Conservation (phyloP, 2,329 filamentous ascomycete genomes). For the Daldinia sp. region DNA sequence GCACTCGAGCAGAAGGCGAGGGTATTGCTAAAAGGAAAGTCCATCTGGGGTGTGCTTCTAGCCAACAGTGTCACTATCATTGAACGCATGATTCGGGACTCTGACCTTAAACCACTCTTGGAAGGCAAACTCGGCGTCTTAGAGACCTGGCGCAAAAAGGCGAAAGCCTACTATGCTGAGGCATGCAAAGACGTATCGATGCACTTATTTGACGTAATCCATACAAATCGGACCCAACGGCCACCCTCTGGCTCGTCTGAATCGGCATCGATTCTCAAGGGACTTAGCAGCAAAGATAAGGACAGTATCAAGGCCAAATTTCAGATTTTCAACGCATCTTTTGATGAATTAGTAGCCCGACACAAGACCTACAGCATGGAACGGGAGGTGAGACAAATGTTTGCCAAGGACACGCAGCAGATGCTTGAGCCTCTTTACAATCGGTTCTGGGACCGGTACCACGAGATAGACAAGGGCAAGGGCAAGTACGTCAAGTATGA, state of each 20-base stretch:
- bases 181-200: conserved; percentile 89
- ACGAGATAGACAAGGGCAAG: conserved; percentile 97
- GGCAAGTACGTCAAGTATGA: conserved; percentile 99
- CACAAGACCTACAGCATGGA: conserved; percentile 93
- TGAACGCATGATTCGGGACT: conserved; percentile 84
- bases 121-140: conserved; percentile 74
- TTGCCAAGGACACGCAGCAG: conserved; percentile 86
- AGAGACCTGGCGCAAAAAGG: conserved; percentile 89
- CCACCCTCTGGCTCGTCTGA: conserved; percentile 83
- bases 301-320: conserved; percentile 98
- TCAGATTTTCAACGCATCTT: conserved; percentile 86
- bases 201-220: conserved; percentile 89
- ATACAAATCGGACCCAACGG: conserved; percentile 81
- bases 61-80: conserved; percentile 89
- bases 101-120: conserved; percentile 80
- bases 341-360: conserved; percentile 86
- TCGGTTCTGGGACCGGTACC: conserved; percentile 96
- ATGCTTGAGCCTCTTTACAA: conserved; percentile 95
- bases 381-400: conserved; percentile 82
- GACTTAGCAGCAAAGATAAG: conserved; percentile 88
- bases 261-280: conserved; percentile 85
- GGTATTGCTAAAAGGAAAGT: conserved; percentile 79
- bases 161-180: conserved; percentile 83
- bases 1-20: conserved; percentile 81
- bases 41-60: conserved; percentile 86